These are phyloP conservation scores for sorghum (Sorghum bicolor) DNA, from an alignment of 176 grass and related monocot genomes.

Conservation along the genomic window Sorghum_bicolor_NCBIv3 NC_012877.2:50617001-50617500, in stretches of 20 bases:
- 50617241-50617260: slow-evolving; percentile 24
- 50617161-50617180: not conserved
- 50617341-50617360: not conserved
- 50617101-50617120: not conserved
- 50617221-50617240: not conserved
- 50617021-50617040: not conserved
- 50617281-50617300: not conserved
- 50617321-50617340: not conserved
- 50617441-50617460: not conserved
- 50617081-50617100: slow-evolving; percentile 28
- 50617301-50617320: not conserved
- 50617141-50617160: not conserved
- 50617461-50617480: slow-evolving; percentile 10
- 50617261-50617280: not conserved
- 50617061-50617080: slow-evolving; percentile 37
- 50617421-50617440: slow-evolving; percentile 15
- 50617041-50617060: not conserved
- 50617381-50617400: slow-evolving; percentile 30
- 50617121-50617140: not conserved
- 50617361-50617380: not conserved
- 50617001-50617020: not conserved
- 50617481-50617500: not conserved
- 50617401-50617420: slow-evolving; percentile 9
- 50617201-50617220: slow-evolving; percentile 17
- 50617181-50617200: slow-evolving; percentile 1